Conservation (phyloP, 176 grass and related monocot genomes). For the Carex cristatella region DNA sequence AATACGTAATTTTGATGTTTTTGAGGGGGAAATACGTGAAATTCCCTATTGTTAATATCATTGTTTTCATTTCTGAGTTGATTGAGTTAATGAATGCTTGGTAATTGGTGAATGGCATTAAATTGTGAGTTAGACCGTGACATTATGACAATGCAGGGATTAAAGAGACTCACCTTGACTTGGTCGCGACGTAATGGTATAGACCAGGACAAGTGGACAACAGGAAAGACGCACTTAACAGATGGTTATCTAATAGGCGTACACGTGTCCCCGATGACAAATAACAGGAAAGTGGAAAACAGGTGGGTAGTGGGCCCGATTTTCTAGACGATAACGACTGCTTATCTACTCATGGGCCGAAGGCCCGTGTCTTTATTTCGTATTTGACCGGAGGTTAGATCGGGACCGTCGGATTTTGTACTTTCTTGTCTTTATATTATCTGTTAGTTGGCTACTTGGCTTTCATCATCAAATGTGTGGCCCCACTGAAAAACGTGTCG, state of each 20-base stretch:
- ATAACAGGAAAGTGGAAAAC: background rate
- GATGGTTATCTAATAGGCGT: background rate
- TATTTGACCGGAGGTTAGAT: background rate
- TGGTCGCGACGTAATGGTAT: background rate
- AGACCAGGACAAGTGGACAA: background rate
- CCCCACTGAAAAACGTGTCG: background rate
- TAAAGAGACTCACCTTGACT: background rate
- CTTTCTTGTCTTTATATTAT: constrained; percentile 7
- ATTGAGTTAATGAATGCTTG: too few relatives aligned
- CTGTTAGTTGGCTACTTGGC: too few relatives aligned
- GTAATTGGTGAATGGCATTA: background rate
- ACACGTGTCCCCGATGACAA: constrained; percentile 17
- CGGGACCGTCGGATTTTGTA: background rate
- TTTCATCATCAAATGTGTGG: background rate
- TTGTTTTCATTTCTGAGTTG: too few relatives aligned
- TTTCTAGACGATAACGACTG: constrained; percentile 15
- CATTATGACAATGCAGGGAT: background rate
- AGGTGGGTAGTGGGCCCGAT: background rate
- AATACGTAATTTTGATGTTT: too few relatives aligned
- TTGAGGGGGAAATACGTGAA: too few relatives aligned
- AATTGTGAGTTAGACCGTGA: background rate
- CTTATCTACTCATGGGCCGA: background rate
- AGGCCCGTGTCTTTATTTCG: background rate
- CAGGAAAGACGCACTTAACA: background rate
- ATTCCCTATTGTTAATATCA: too few relatives aligned